Evolutionary conservation across 2,329 filamentous ascomycete species (phyloP).

Genomic region (Ilyonectria robusta): DNA sequence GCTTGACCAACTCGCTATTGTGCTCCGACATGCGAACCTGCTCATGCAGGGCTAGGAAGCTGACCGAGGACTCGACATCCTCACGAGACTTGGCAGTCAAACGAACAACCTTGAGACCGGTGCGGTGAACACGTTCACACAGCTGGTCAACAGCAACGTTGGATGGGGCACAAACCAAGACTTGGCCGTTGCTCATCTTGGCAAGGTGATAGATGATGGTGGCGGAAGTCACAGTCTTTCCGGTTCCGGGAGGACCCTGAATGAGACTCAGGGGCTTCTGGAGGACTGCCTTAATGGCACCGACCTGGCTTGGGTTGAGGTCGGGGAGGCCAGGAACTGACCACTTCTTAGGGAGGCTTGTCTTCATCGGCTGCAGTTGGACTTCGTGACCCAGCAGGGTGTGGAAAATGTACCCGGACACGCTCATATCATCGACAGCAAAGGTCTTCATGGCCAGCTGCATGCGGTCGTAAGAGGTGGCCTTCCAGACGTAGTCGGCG

Average conservation of each 20-base stretch:
- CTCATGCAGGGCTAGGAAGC: constrained; percentile 94
- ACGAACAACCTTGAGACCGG: constrained; percentile 95
- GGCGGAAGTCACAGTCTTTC: constrained; percentile 98
- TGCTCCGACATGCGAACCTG: constrained; percentile 98
- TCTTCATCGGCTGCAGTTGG: constrained; percentile 94
- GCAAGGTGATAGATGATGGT: constrained; percentile 98
- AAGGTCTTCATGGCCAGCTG: constrained; percentile 99
- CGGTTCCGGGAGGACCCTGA: constrained; percentile 95
- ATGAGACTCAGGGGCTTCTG: constrained; percentile 96
- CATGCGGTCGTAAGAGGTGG: constrained; percentile 99
- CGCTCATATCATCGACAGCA: constrained; percentile 96
- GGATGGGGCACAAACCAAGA: constrained; percentile 95
- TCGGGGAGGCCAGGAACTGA: constrained; percentile 95
- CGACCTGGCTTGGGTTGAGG: constrained; percentile 95
- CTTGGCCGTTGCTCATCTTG: constrained; percentile 94
- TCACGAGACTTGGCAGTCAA: constrained; percentile 99
- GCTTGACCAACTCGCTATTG: constrained; percentile 92
- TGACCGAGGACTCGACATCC: constrained; percentile 98
- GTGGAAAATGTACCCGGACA: constrained; percentile 99
- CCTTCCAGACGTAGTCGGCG: constrained; percentile 99
- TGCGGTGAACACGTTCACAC: constrained; percentile 95
- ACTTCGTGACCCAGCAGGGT: constrained; percentile 96
- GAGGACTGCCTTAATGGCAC: constrained; percentile 94
- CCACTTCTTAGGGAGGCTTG: constrained; percentile 95
- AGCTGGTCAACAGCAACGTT: constrained; percentile 99